These are phyloP conservation scores for Solanum paucissectum DNA, from an alignment of 257 asterid genomes.

Conservation along the genomic window DNA sequence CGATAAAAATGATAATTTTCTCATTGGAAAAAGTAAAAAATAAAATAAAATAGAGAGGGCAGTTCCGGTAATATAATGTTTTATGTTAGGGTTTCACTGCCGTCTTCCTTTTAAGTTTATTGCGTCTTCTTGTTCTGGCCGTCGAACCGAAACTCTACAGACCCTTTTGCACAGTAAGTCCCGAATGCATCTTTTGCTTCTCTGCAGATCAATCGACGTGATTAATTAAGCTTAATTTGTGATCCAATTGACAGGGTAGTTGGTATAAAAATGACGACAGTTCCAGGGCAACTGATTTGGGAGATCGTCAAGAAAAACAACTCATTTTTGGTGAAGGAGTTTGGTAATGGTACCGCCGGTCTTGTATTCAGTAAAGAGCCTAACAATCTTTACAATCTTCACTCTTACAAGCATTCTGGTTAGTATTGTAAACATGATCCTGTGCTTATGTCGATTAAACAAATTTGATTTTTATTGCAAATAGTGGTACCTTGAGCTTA, in stretches of 20 bases:
- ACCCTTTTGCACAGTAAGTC: neutral
- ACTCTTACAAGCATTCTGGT: conserved; percentile 94
- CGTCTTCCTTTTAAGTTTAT: neutral
- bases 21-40: neutral
- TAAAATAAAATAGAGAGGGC: neutral
- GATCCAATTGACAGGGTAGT: neutral
- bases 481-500: neutral
- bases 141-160: neutral
- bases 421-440: neutral
- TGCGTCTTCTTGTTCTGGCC: neutral
- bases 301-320: conserved; percentile 91
- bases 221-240: neutral
- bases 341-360: conserved; percentile 71
- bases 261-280: conserved; percentile 49
- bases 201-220: neutral
- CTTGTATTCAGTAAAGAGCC: conserved; percentile 71
- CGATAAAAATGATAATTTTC: neutral
- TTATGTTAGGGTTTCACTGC: neutral
- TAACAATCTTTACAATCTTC: conserved; percentile 71
- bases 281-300: conserved; percentile 85
- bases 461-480: neutral
- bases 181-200: neutral
- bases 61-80: neutral
- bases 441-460: neutral
- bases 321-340: conserved; percentile 64